phyloP scores from a whole-genome alignment of 352 stramenopile genomes.

The Globisporangium iwayamae region DNA sequence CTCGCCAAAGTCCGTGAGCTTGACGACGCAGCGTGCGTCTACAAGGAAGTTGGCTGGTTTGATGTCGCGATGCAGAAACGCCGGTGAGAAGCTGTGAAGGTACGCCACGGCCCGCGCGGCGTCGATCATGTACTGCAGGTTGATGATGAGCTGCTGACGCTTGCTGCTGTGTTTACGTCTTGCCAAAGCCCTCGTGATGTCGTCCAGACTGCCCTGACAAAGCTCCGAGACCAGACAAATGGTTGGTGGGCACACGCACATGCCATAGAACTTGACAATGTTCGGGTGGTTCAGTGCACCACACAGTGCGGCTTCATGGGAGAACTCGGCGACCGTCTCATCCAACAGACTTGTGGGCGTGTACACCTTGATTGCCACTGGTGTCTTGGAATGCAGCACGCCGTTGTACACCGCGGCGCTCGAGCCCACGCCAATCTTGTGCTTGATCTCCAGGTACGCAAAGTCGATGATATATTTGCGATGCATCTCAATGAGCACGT shows the following conservation, averaged over 20 bases:
- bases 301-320: conserved; percentile 73
- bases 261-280: conserved; percentile 80
- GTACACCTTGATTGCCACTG: conserved; percentile 80
- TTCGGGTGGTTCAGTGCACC: conserved; percentile 71
- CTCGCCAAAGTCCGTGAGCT: conserved; percentile 67
- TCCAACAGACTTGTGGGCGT: conserved; percentile 52
- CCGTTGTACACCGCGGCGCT: conserved; percentile 67
- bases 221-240: conserved; percentile 70
- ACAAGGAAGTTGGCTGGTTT: conserved; percentile 69
- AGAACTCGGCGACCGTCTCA: conserved; percentile 74
- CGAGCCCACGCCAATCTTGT: conserved; percentile 46
- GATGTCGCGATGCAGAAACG: conserved; percentile 69
- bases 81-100: conserved; percentile 67
- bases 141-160: conserved; percentile 38
- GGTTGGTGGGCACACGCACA: conserved; percentile 75
- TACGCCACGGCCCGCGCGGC: conserved; percentile 60
- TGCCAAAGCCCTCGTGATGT: conserved; percentile 32
- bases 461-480: conserved; percentile 76
- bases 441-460: conserved; percentile 52
- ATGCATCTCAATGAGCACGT: conserved; percentile 71
- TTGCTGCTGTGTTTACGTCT: conserved; percentile 16
- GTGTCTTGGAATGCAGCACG: conserved; percentile 41
- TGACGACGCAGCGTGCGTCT: conserved; percentile 45
- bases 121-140: conserved; percentile 68
- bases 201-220: conserved; percentile 43